Evolutionary conservation across 2,329 filamentous ascomycete species (phyloP).

Genomic region (Fusarium albosuccineum): DNA sequence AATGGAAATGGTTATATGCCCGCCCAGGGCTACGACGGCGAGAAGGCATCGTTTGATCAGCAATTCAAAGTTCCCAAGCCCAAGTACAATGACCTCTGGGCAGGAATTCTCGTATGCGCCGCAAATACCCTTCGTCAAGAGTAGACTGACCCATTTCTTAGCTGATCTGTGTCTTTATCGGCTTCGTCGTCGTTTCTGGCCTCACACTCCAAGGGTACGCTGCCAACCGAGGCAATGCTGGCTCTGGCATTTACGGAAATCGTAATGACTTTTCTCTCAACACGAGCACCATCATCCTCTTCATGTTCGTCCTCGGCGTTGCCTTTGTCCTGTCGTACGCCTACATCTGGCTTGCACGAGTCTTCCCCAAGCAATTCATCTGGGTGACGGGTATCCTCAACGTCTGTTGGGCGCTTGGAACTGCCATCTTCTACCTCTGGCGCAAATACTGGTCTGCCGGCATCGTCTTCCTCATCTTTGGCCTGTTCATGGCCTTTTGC

Average conservation of each 20-base stretch:
- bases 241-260: constrained; percentile 79
- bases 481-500: constrained; percentile 79
- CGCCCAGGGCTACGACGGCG: constrained; percentile 53
- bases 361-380: constrained; percentile 90
- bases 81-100: constrained; percentile 95
- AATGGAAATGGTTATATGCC: constrained; percentile 52
- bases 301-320: constrained; percentile 80
- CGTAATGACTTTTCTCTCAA: constrained; percentile 76
- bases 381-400: constrained; percentile 94
- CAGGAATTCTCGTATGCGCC: constrained; percentile 76
- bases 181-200: constrained; percentile 82
- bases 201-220: constrained; percentile 82
- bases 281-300: constrained; percentile 88
- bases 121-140: background rate
- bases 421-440: constrained; percentile 86
- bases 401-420: constrained; percentile 85
- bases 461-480: constrained; percentile 87
- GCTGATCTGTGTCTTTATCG: constrained; percentile 78
- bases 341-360: constrained; percentile 81
- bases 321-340: constrained; percentile 80
- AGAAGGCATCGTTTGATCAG: constrained; percentile 77
- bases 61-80: constrained; percentile 84
- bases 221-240: constrained; percentile 71
- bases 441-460: constrained; percentile 84
- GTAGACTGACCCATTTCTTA: constrained; percentile 47